Base-by-base conservation (phyloP, 2,329 filamentous ascomycete genomes). In the Clathrospora elynae region DNA sequence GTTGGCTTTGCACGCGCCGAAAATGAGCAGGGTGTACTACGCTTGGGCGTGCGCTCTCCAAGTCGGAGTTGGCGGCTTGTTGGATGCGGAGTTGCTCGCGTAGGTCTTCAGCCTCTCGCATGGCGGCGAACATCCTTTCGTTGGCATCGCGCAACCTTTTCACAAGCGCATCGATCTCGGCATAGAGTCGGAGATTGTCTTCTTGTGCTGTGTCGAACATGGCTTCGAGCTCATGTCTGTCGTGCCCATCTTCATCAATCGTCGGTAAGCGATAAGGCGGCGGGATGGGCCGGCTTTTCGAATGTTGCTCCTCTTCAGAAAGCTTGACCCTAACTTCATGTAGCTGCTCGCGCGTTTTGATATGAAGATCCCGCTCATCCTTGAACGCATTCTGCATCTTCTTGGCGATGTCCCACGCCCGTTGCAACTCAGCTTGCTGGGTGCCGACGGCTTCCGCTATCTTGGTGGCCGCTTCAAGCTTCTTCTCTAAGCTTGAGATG, bases 131-230 rank as follows among this genome's bases (percentile, higher is more conserved):
- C 3, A 66, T 36, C 1, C 59, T 53, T 5, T 53, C 43, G 37
- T 66, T 68, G 3, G 64, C 57, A 23, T 68, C 62, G 6, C 53
- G 49, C 6, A 68, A 36, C 26, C 61, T 51, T 40, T 66, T 66
- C 13, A 67, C 64, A 0, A 64, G 42, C 8, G 53, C 48, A 12
- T 63, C 56, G 2, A 66, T 48, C 20, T 69, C 57, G 1, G 51
- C 35, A 30, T 68, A 61, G 1, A 69, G 53, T 3, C 62, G 53
- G 10, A 64, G 28, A 24, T 69, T 69, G 33, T 69, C 64, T 39
- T 66, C 54, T 24, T 69, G 66, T 4, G 64, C 57, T 2, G 59
- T 53, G 22, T 69, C 61, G 43, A 69, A 68, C 62, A 68, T 68
- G 5, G 60, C 57, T 31, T 67, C 66, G 2, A 69, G 46, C 40